Evolutionary conservation across 2,329 filamentous ascomycete genomes (phyloP), one percentile per base, ranked within the genome.

Genomic region (Colletotrichum chrysophilum): DNA sequence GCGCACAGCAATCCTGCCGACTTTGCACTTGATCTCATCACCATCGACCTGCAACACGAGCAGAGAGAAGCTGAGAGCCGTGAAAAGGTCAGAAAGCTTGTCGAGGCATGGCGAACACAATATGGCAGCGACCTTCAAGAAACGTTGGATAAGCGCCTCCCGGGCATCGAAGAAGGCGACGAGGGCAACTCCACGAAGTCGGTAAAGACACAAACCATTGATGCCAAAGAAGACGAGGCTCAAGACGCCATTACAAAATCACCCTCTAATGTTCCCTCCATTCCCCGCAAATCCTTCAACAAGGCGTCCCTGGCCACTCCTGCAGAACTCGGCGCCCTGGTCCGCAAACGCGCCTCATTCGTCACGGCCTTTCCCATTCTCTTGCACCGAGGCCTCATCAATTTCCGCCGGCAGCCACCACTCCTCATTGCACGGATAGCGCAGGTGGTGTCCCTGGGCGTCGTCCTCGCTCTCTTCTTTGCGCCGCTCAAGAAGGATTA

Each of bases 1-100:
- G 86, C 87, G 16, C 91, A 93, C 74, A 94, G 93, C 1, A 96
- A 96, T 77, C 94, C 94, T 1, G 94, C 94, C 0, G 94, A 96
- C 81, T 96, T 95, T 81, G 93, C 93, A 0, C 87, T 96, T 9
- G 94, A 96, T 79, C 87, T 95, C 66, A 94, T 96, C 67, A 96
- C 94, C 0, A 90, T 96, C 28, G 93, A 96, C 79, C 85, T 96
- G 0, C 94, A 95, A 76, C 89, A 93, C 55, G 91, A 90, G 36
- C 84, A 88, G 2, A 87, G 89, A 24, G 94, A 96, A 81, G 87
- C 87, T 1, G 88, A 91, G 58, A 94, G 91, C 67, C 88, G 93
- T 13, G 87, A 89, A 36, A 91, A 91, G 67, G 94, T 95, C 0
- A 87, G 88, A 55, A 86, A 82, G 5, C 85, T 96, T 4, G 91